Base-by-base conservation (phyloP, 1,139 yeast genomes). In the Taphrina flavorubra region DNA sequence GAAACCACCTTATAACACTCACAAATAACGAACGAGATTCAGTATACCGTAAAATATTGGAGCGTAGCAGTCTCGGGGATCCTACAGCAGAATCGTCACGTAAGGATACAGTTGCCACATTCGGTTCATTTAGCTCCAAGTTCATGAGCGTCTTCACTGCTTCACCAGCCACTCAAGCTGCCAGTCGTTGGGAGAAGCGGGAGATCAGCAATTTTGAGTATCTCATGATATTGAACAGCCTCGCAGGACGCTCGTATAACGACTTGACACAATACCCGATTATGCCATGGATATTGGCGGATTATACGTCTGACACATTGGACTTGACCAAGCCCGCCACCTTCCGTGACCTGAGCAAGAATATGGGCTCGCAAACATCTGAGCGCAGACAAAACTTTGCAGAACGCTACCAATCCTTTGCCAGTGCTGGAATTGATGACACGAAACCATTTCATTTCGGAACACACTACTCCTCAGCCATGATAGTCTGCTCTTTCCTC, bases 251-350 rank as follows among this genome's bases (percentile, higher is more conserved):
- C 73, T 90, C 97, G 0, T 89, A 87, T 76, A 90, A 90, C 77
- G 97, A 90, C 76, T 78, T 90, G 68, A 90, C 96, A 0, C 97
- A 90, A 73, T 90, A 90, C 75, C 97, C 97, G 0, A 89, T 90
- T 0, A 90, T 90, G 73, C 97, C 97, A 0, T 90, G 96, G 96
- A 90, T 90, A 0, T 82, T 90, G 70, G 87, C 95, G 0, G 96
- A 90, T 75, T 90, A 90, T 75, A 81, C 85, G 0, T 87, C 92
- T 72, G 86, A 84, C 0, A 81, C 78, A 6, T 78, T 90, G 20
- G 92, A 90, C 75, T 79, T 90, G 46, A 76, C 79, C 2, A 80
- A 89, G 73, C 87, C 90, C 0, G 79, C 80, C 14, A 79, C 87
- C 0, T 90, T 84, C 74, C 80, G 97, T 72, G 96, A 90, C 75